These are phyloP conservation scores for Jacaranda mimosifolia DNA, from an alignment of 257 asterid genomes.

Conservation along the genomic window DNA sequence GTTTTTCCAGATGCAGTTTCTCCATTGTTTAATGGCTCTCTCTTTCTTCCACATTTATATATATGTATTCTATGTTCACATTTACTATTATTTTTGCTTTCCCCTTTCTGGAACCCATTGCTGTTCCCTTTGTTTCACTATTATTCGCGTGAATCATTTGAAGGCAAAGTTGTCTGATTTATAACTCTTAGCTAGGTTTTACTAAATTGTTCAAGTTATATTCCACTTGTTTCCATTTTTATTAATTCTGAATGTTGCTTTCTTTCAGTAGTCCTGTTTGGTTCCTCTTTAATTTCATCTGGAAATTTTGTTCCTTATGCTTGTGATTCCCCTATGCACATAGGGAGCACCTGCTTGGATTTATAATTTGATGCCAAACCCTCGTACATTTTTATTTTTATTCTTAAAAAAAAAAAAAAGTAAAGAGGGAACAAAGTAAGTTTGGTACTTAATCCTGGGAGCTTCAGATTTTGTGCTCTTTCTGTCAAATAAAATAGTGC, in stretches of 20 bases:
- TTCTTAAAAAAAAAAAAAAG: neutral
- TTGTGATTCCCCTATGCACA: neutral
- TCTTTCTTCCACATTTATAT: slow-evolving; percentile 36
- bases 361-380: neutral
- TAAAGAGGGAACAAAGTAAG: no score
- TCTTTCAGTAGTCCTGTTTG: no score
- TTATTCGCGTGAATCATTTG: slow-evolving; percentile 38
- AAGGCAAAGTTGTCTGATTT: neutral
- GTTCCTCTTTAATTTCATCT: neutral
- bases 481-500: neutral
- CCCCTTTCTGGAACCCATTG: neutral
- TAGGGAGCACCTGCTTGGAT: neutral
- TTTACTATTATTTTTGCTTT: neutral
- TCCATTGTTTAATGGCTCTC: slow-evolving; percentile 45
- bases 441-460: no score
- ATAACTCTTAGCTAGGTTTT: slow-evolving; percentile 13
- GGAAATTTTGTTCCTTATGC: neutral
- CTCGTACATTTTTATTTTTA: neutral
- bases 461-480: neutral
- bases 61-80: neutral
- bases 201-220: neutral
- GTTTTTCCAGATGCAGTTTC: slow-evolving; percentile 45
- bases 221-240: no score
- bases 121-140: slow-evolving; percentile 23
- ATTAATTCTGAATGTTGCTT: no score